Evolutionary conservation across 345 rosid genomes (phyloP).

Genomic region (Hibiscus tridactylites): DNA sequence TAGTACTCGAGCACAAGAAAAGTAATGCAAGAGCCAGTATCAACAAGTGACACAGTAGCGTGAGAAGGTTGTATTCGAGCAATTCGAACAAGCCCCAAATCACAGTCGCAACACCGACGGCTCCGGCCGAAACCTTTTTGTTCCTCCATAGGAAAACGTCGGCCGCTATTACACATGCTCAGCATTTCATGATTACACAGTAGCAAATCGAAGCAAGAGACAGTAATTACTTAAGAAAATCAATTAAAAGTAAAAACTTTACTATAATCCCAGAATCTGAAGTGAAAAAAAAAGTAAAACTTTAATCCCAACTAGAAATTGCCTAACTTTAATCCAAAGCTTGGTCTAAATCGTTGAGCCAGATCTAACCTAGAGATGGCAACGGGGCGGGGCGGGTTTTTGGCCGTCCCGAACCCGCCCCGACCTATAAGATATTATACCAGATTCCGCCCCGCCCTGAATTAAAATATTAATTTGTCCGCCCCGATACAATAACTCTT

Average conservation of each 20-base stretch:
- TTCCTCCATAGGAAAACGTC: constrained; percentile 92
- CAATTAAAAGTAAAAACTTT: neutral
- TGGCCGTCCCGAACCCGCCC: no score
- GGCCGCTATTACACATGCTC: constrained; percentile 40
- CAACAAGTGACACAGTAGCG: constrained; percentile 59
- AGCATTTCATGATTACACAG: neutral
- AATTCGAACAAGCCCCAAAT: constrained; percentile 72
- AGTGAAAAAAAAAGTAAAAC: neutral
- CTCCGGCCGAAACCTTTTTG: constrained; percentile 85
- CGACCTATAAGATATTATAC: no score
- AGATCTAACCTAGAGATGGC: constrained; percentile 14
- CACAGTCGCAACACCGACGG: constrained; percentile 66
- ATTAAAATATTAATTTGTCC: no score
- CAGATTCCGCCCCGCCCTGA: no score
- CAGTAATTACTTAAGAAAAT: neutral
- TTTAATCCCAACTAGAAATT: neutral
- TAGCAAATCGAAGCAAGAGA: neutral
- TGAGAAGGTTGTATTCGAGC: constrained; percentile 67
- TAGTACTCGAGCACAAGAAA: constrained; percentile 84
- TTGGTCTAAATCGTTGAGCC: constrained; percentile 9
- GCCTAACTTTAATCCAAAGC: neutral
- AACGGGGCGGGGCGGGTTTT: no score
- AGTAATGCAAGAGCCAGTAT: constrained; percentile 63
- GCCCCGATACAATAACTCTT: no score
- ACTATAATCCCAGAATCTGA: neutral